Base-by-base conservation (phyloP, 176 grass and related monocot genomes). In the Phoenix dactylifera region DNA sequence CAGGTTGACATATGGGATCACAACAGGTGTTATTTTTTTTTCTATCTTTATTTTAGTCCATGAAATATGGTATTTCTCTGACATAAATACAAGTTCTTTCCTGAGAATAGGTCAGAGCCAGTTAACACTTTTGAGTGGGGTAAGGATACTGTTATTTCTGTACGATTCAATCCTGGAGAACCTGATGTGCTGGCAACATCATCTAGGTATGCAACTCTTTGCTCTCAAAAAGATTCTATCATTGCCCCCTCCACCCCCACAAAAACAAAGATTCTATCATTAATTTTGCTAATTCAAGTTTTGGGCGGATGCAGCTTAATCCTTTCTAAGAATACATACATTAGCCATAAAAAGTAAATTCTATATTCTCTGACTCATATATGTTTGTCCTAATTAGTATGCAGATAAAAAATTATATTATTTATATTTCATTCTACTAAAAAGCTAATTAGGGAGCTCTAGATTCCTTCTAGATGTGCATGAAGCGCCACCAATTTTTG, bases 1-100 rank as follows among this genome's bases (percentile, higher is more conserved):
- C 84, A 92, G 70, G 87, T 97, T 61, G 93, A 92, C 79, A 83
- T 97, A 88, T 97, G 93, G 93, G 93, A 97, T 81, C 93, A 77
- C 66, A 88, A 97, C 63, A 97, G 87, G 93, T 92, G 78, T 30
- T 72, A 14, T 58, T 14, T 54, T 57, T 50, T 44, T 4, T 58
- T 1, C 35, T 76, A 26, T 18, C 65, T 72, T 61, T 59, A 7
- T 55, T 51, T 30, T 64, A 16, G 51, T 52, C 4, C 6, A 72
- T 24, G 23, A 57, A n/a, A 12, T 54, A 25, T 65, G 28, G 63
- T 6, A 35, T 71, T 35, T 24, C 50, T 23, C 2, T 44, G 35
- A 44, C 35, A 44, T 44, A 30, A 30, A 30, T 30, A 25, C 24
- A 25, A 1, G 24, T 76, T 16, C 26, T 22, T 24, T 54, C 53